These are phyloP conservation scores for Sugiyamaella lignohabitans DNA, from an alignment of 805 yeast species.

Conservation along the genomic window DNA sequence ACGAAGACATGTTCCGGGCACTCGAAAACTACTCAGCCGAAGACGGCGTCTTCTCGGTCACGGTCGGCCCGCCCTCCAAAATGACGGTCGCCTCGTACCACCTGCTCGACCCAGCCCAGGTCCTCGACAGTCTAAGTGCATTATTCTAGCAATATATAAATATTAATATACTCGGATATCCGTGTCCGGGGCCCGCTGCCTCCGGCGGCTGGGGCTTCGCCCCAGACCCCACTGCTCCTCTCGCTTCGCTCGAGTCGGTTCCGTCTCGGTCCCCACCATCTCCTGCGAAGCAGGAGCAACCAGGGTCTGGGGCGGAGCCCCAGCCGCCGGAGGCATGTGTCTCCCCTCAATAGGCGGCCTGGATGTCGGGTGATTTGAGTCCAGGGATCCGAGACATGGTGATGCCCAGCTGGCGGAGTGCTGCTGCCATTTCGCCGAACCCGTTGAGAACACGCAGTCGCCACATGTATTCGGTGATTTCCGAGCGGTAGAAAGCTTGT, in stretches of 20 bases:
- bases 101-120: conserved; percentile 75
- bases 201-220: background rate
- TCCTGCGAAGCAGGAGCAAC: background rate
- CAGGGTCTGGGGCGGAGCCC: background rate
- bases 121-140: conserved; percentile 69
- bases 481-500: conserved; percentile 54
- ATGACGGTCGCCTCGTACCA: conserved; percentile 81
- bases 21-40: conserved; percentile 36
- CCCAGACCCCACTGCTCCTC: background rate
- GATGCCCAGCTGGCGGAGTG: conserved; percentile 64
- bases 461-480: conserved; percentile 71
- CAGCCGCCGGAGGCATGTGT: background rate
- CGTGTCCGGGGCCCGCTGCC: background rate
- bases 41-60: conserved; percentile 68
- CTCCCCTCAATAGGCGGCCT: background rate
- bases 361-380: conserved; percentile 3
- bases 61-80: conserved; percentile 90
- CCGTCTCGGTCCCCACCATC: background rate
- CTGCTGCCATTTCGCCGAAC: conserved; percentile 71
- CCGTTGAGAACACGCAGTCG: conserved; percentile 66
- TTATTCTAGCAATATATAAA: conserved; percentile 1
- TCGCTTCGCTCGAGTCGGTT: background rate
- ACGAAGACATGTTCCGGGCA: conserved; percentile 93
- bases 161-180: background rate
- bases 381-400: conserved; percentile 66